Percentiles rank a stretch among this genome's conserved stretches.
Conservation (phyloP, 1,284 basidiomycete species). For the Ganoderma lingzhi region DNA sequence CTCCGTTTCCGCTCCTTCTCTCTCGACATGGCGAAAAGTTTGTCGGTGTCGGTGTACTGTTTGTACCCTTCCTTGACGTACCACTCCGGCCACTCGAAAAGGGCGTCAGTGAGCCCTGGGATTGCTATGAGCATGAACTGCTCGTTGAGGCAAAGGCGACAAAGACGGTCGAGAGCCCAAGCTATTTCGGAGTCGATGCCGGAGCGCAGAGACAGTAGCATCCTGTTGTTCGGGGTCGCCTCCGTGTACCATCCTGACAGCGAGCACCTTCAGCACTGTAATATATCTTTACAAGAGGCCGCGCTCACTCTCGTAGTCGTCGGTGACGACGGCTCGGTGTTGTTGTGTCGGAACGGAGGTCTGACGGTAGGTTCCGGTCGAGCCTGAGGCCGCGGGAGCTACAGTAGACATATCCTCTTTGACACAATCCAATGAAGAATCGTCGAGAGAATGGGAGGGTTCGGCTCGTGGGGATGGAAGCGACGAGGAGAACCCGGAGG, state of each 20-base stretch:
- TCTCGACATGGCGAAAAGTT: constrained; percentile 63
- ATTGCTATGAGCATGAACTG: constrained; percentile 72
- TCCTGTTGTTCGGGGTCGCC: constrained; percentile 74
- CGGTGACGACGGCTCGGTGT: constrained; percentile 59
- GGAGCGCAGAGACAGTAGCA: constrained; percentile 81
- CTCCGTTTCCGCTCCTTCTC: constrained; percentile 62
- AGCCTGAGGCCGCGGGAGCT: constrained; percentile 19
- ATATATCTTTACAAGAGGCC: constrained; percentile 5
- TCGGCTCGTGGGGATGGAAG: background rate
- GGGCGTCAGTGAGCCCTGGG: constrained; percentile 78
- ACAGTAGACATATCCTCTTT: constrained; percentile 13
- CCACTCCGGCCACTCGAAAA: constrained; percentile 87
- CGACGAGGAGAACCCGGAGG: background rate
- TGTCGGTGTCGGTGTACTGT: constrained; percentile 46
- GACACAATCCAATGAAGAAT: background rate
- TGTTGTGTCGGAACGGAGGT: constrained; percentile 30
- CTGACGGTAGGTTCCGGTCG: constrained; percentile 23
- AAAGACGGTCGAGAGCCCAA: constrained; percentile 84
- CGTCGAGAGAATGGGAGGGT: background rate
- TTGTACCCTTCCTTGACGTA: constrained; percentile 64
- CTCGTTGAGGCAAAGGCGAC: constrained; percentile 78
- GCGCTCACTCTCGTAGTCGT: constrained; percentile 78
- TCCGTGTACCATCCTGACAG: constrained; percentile 82
- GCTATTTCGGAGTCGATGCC: constrained; percentile 78
- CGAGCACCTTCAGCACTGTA: constrained; percentile 6